Conservation (phyloP, 805 yeast species). For the Yamadazyma nakazawae region DNA sequence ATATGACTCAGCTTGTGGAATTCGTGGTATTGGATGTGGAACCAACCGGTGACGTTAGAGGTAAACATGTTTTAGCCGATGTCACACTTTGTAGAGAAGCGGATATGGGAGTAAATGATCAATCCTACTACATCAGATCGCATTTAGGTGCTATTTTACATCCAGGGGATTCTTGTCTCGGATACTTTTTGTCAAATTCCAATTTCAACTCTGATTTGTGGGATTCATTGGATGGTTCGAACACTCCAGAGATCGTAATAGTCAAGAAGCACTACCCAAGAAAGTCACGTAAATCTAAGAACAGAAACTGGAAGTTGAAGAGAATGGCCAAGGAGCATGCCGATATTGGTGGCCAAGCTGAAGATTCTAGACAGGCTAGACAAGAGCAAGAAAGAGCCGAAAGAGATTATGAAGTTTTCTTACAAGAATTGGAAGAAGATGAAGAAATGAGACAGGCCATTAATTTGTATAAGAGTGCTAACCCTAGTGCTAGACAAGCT, state of each 20-base stretch:
- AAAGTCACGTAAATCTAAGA: slow-evolving; percentile 68
- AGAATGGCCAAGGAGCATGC: slow-evolving; percentile 97
- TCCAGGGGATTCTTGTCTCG: slow-evolving; percentile 94
- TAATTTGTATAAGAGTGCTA: slow-evolving; percentile 75
- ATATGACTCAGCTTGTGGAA: slow-evolving; percentile 72
- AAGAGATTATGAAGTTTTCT: slow-evolving; percentile 90
- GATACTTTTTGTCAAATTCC: slow-evolving; percentile 80
- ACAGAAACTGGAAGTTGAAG: slow-evolving; percentile 87
- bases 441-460: slow-evolving; percentile 87
- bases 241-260: slow-evolving; percentile 78
- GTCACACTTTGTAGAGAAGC: slow-evolving; percentile 84
- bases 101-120: slow-evolving; percentile 85
- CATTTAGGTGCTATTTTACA: slow-evolving; percentile 93
- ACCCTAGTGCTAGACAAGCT: slow-evolving; percentile 19
- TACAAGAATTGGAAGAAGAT: slow-evolving; percentile 97
- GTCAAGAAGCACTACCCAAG: slow-evolving; percentile 88
- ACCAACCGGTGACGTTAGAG: slow-evolving; percentile 76
- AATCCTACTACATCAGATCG: slow-evolving; percentile 77
- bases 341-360: slow-evolving; percentile 71
- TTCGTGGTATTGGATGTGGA: slow-evolving; percentile 92
- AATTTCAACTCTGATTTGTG: slow-evolving; percentile 86
- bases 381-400: slow-evolving; percentile 91
- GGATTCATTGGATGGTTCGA: slow-evolving; percentile 61
- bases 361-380: slow-evolving; percentile 66
- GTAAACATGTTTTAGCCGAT: slow-evolving; percentile 83